Evolutionary conservation across 2,329 filamentous ascomycete genomes (phyloP), one percentile per base, ranked within the genome.

Genomic region (Hysterium pulicare): DNA sequence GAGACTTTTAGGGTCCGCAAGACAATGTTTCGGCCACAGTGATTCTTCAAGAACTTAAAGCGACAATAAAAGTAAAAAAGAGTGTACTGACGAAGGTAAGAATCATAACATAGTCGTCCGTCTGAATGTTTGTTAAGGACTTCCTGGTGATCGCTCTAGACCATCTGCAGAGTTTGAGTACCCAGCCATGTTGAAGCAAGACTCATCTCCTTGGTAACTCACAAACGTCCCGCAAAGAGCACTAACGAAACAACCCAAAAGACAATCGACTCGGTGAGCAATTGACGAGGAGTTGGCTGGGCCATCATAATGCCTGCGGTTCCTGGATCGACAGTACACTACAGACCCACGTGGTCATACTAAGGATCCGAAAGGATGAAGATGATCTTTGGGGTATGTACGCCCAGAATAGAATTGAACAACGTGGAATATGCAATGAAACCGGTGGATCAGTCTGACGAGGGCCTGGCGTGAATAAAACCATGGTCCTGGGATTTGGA

Each of bases 41-140:
- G 26, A 10, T 10, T 30, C 10, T 10, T 30, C 26, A n/a, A 30
- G 26, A 30, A 10, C 10, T 10, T 10, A 30, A n/a, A 10, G 10
- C 26, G 10, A n/a, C n/a, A n/a, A n/a, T n/a, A n/a, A n/a, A n/a
- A n/a, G n/a, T n/a, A n/a, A n/a, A n/a, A n/a, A n/a, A 4, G 17
- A 38, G 15, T 11, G 21, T 13, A 15, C 23, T 23, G 10, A 41
- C 22, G 19, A 47, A 44, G 4, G 45, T 44, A 13, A 38, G 41
- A 5, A 38, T 41, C 45, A 47, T 47, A 16, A 47, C 38, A 45
- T 44, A 47, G 38, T 47, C 45, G 23, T 47, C 45, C 10, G 38
- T 33, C 10, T 33, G 19, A 23, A 47, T 20, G 10, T 38, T 32
- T 33, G 26, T 39, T 23, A 47, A 23, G 16, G 37, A 41, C 5